Evolutionary conservation across 1,284 basidiomycete species (phyloP).

Genomic region (Leccinum pallidistipes): DNA sequence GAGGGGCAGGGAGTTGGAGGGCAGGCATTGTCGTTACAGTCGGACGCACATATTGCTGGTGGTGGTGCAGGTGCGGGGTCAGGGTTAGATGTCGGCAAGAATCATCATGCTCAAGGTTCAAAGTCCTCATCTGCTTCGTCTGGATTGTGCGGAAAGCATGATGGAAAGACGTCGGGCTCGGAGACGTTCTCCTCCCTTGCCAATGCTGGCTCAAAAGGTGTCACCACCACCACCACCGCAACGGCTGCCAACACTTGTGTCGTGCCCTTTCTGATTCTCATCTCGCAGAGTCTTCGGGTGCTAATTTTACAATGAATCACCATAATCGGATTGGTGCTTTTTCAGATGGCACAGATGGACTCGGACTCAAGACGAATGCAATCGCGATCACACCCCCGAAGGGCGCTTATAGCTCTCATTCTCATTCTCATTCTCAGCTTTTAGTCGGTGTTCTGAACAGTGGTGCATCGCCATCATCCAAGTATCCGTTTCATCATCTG

Average conservation of each 20-base stretch:
- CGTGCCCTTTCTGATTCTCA: conserved; percentile 29
- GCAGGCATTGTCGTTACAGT: not conserved
- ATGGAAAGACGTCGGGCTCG: not conserved
- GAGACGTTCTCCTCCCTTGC: not conserved
- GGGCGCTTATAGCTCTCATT: too few relatives aligned
- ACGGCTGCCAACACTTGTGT: not conserved
- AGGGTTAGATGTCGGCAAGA: conserved; percentile 8
- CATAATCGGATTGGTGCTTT: not conserved
- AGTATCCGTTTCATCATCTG: conserved; percentile 2
- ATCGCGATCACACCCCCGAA: conserved; percentile 5
- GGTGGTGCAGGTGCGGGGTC: conserved; percentile 4
- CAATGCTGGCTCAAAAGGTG: not conserved
- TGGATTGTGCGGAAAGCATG: conserved; percentile 3
- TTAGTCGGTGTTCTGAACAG: not conserved
- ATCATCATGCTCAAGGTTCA: not conserved
- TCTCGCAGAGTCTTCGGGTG: conserved; percentile 1
- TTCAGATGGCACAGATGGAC: not conserved
- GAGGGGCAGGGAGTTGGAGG: not conserved
- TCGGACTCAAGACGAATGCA: conserved; percentile 1
- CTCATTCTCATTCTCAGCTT: not conserved
- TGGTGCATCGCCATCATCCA: conserved; percentile 10
- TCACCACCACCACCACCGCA: too few relatives aligned
- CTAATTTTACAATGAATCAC: not conserved
- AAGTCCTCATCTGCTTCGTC: not conserved
- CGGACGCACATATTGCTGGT: not conserved